Percentiles rank a stretch among this genome's conserved stretches.
Conservation (phyloP, 148 eudicot species). For the Rhododendron ferrugineum region DNA sequence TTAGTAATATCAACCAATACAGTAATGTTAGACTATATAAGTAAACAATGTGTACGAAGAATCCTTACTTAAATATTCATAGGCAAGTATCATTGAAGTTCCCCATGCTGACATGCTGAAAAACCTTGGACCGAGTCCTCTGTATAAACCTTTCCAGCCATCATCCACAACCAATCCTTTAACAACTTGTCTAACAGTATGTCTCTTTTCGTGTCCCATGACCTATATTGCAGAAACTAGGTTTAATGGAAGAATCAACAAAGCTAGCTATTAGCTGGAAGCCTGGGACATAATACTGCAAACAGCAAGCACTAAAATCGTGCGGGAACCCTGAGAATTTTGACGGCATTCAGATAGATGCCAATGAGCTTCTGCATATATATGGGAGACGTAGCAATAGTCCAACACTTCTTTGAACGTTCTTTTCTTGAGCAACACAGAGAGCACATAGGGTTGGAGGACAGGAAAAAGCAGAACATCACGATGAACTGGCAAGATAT, state of each 20-base stretch:
- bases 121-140: constrained; percentile 96
- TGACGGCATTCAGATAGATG: neutral
- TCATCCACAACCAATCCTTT: constrained; percentile 66
- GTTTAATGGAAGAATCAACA: neutral
- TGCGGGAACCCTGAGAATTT: neutral
- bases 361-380: neutral
- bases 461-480: too few species aligned
- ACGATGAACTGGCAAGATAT: neutral
- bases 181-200: constrained; percentile 64
- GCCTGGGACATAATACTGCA: neutral
- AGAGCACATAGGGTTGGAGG: neutral
- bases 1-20: neutral
- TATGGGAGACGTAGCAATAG: neutral
- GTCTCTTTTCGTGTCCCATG: constrained; percentile 57
- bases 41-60: neutral
- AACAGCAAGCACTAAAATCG: neutral
- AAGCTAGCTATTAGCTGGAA: neutral
- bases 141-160: constrained; percentile 90
- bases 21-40: neutral
- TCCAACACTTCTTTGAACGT: neutral
- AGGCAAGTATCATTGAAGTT: constrained; percentile 94
- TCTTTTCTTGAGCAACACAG: neutral
- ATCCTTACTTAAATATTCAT: constrained; percentile 85
- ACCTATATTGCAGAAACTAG: constrained; percentile 38
- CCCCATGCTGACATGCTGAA: constrained; percentile 99